Conservation (phyloP, 2,329 filamentous ascomycete genomes). For the Colletotrichum tanaceti region DNA sequence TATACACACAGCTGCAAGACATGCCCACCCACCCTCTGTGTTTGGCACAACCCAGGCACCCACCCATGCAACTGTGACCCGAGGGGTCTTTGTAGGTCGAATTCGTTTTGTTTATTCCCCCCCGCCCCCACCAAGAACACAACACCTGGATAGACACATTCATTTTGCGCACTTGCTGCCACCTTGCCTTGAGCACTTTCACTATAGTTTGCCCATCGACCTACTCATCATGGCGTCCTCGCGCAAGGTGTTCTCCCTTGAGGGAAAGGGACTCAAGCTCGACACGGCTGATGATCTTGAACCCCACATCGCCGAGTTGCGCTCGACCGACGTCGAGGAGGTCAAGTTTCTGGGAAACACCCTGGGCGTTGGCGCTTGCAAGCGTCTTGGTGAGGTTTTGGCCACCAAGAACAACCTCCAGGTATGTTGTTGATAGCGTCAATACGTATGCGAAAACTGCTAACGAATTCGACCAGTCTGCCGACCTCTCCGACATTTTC, state of each 20-base stretch:
- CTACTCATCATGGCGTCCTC: constrained; percentile 34
- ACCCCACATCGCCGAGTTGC: constrained; percentile 81
- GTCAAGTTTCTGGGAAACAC: constrained; percentile 92
- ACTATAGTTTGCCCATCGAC: constrained; percentile 12
- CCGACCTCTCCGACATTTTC: constrained; percentile 97
- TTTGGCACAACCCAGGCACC: constrained; percentile 21
- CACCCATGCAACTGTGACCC: constrained; percentile 26
- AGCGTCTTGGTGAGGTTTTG: constrained; percentile 85
- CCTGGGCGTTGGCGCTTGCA: constrained; percentile 87
- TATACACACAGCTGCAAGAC: neutral
- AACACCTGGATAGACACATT: constrained; percentile 27
- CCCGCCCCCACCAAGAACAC: constrained; percentile 39
- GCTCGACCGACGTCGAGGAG: constrained; percentile 83
- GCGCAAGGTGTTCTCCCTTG: constrained; percentile 83
- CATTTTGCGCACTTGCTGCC: constrained; percentile 37
- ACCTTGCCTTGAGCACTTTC: constrained; percentile 19
- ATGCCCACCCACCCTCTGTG: constrained; percentile 6
- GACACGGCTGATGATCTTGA: constrained; percentile 89
- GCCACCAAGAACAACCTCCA: constrained; percentile 85
- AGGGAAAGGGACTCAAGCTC: constrained; percentile 92
- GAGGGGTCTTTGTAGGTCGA: constrained; percentile 25
- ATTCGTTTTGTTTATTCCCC: constrained; percentile 37
- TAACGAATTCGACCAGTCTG: constrained; percentile 61
- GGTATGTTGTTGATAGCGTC: constrained; percentile 58
- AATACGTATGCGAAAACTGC: neutral